Evolutionary conservation across 805 yeast genomes (phyloP).

Genomic region (Saturnispora sekii): DNA sequence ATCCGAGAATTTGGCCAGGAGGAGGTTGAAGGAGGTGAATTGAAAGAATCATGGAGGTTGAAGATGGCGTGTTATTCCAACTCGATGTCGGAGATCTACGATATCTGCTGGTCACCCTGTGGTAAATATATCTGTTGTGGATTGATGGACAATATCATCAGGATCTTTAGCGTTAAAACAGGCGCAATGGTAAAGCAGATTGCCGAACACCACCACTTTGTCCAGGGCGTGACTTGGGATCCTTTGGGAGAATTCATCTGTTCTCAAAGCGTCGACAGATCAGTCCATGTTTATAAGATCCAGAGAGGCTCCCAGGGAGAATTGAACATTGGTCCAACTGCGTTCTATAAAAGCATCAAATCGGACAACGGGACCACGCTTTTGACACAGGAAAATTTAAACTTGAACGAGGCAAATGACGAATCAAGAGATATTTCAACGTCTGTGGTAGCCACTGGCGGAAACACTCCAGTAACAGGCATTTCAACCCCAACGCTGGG

Average conservation of each 20-base stretch:
- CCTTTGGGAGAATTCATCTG: constrained; percentile 70
- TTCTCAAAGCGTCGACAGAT: constrained; percentile 84
- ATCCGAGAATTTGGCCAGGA: constrained; percentile 53
- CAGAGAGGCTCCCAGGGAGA: constrained; percentile 18
- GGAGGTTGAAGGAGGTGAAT: constrained; percentile 35
- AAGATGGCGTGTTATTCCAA: constrained; percentile 44
- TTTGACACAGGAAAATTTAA: constrained; percentile 10
- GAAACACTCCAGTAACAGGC: background rate
- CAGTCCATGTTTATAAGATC: constrained; percentile 60
- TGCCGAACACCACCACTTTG: constrained; percentile 76
- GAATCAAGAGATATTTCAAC: background rate
- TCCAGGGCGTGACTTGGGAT: constrained; percentile 97
- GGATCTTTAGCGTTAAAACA: constrained; percentile 50
- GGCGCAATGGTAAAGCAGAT: constrained; percentile 52
- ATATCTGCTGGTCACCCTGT: constrained; percentile 88
- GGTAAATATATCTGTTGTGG: constrained; percentile 72
- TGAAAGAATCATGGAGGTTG: constrained; percentile 66
- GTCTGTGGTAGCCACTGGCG: background rate
- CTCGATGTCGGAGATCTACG: constrained; percentile 73
- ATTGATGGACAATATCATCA: constrained; percentile 77
- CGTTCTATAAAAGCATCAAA: constrained; percentile 40
- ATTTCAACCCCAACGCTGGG: constrained; percentile 1
- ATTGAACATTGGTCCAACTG: constrained; percentile 29
- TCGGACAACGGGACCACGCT: constrained; percentile 32
- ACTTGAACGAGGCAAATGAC: background rate